Evolutionary conservation across 1,139 yeast species (phyloP).

Genomic region (Yamadazyma pseudoaaseri): DNA sequence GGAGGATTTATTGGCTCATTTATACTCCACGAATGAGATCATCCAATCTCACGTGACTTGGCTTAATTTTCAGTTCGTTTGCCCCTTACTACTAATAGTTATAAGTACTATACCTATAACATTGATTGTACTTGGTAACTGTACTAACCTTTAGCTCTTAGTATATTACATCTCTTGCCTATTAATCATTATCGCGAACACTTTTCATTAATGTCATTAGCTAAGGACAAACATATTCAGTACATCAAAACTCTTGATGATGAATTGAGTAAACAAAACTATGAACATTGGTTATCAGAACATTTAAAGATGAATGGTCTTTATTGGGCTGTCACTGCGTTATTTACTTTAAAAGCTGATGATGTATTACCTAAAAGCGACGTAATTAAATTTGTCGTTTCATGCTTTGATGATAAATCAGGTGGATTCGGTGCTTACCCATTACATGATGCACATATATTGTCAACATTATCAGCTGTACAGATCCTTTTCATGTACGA

Average conservation of each 20-base stretch:
- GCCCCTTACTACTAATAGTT: no score
- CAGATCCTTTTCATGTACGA: slow-evolving; percentile 75
- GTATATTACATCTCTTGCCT: no score
- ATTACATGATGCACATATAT: slow-evolving; percentile 84
- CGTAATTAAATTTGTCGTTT: slow-evolving; percentile 63
- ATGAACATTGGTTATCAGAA: slow-evolving; percentile 88
- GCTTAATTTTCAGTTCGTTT: slow-evolving; percentile 7
- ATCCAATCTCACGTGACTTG: slow-evolving; percentile 16
- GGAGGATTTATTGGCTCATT: slow-evolving; percentile 1
- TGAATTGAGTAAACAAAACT: slow-evolving; percentile 27
- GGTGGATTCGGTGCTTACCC: slow-evolving; percentile 96
- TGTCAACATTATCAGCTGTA: slow-evolving; percentile 82
- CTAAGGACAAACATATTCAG: slow-evolving; percentile 31
- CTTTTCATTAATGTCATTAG: slow-evolving; percentile 9
- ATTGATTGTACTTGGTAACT: no score
- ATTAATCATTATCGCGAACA: slow-evolving; percentile 1
- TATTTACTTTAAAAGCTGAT: slow-evolving; percentile 57
- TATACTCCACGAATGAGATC: slow-evolving; percentile 5
- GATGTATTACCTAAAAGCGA: slow-evolving; percentile 56
- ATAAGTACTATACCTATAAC: no score
- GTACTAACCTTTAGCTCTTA: no score
- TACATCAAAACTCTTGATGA: slow-evolving; percentile 40
- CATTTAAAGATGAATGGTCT: slow-evolving; percentile 88
- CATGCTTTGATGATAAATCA: slow-evolving; percentile 56
- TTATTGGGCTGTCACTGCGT: slow-evolving; percentile 91